These are phyloP conservation scores for Effrenium voratum DNA, from an alignment of 73 alveolate genomes.

Conservation along the genomic window DNA sequence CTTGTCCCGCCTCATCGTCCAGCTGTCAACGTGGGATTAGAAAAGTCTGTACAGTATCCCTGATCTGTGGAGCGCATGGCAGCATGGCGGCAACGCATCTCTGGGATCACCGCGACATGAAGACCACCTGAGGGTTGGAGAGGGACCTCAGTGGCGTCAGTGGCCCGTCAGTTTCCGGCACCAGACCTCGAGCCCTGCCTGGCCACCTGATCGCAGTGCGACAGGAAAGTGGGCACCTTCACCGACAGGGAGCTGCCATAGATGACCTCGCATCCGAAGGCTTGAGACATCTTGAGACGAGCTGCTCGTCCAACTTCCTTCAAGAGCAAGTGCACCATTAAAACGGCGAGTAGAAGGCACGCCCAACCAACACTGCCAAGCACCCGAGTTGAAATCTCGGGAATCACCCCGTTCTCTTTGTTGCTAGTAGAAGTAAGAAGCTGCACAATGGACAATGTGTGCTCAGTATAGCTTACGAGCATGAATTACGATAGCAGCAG, in stretches of 20 bases:
- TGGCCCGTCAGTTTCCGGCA: not conserved
- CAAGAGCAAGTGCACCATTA: too few species aligned
- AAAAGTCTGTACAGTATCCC: not conserved
- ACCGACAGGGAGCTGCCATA: conserved; percentile 56
- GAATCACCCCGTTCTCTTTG: too few species aligned
- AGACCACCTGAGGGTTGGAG: conserved; percentile 79
- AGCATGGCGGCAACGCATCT: not conserved
- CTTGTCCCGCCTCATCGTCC: conserved; percentile 44
- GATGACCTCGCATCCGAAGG: conserved; percentile 51
- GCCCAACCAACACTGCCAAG: too few species aligned
- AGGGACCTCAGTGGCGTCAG: conserved; percentile 1
- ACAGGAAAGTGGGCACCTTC: conserved; percentile 61
- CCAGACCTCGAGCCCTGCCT: not conserved
- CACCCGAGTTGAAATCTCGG: too few species aligned
- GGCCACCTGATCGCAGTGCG: conserved; percentile 83
- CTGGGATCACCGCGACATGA: conserved; percentile 56
- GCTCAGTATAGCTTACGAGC: too few species aligned
- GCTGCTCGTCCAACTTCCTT: too few species aligned
- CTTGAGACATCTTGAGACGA: too few species aligned
- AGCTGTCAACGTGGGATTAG: not conserved
- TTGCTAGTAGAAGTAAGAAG: too few species aligned
- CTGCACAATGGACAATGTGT: too few species aligned
- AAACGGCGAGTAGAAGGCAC: too few species aligned
- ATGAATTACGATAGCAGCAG: too few species aligned
- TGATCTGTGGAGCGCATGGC: not conserved